Evolutionary conservation across 306 rosid species (phyloP).

Genomic region (Gleditsia sinensis): DNA sequence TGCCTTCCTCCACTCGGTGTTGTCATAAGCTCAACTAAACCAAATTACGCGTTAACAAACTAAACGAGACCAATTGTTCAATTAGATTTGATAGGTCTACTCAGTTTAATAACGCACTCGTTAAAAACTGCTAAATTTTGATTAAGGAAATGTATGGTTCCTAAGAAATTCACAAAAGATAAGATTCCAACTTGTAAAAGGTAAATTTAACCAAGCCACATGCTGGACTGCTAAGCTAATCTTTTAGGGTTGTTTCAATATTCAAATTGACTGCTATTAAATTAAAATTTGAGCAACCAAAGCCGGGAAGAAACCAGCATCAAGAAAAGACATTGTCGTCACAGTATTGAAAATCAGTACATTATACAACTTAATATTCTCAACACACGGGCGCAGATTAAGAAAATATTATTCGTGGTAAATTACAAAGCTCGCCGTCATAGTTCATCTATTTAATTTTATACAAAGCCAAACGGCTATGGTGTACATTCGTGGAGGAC

Average conservation of each 20-base stretch:
- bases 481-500: slow-evolving; percentile 34
- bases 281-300: background rate
- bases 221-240: background rate
- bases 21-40: no score
- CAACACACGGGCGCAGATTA: slow-evolving; percentile 21
- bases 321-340: slow-evolving; percentile 5
- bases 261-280: background rate
- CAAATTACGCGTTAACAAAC: no score
- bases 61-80: no score
- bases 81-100: no score
- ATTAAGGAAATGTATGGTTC: no score
- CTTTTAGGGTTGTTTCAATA: background rate
- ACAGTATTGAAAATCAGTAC: slow-evolving; percentile 15
- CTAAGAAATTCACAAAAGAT: no score
- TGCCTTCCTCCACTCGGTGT: no score
- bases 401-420: slow-evolving; percentile 23
- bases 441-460: slow-evolving; percentile 40
- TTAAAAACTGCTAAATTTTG: no score
- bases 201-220: no score
- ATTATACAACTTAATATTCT: slow-evolving; percentile 32
- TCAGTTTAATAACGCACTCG: no score
- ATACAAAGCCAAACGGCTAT: slow-evolving; percentile 40
- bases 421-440: slow-evolving; percentile 40
- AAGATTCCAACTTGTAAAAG: no score
- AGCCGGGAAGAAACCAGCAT: background rate